A percentile compares a stretch with the other conserved stretches of the same genome.
phyloP scores from a whole-genome alignment of 2,329 filamentous ascomycete genomes.

The Knufia fluminis region DNA sequence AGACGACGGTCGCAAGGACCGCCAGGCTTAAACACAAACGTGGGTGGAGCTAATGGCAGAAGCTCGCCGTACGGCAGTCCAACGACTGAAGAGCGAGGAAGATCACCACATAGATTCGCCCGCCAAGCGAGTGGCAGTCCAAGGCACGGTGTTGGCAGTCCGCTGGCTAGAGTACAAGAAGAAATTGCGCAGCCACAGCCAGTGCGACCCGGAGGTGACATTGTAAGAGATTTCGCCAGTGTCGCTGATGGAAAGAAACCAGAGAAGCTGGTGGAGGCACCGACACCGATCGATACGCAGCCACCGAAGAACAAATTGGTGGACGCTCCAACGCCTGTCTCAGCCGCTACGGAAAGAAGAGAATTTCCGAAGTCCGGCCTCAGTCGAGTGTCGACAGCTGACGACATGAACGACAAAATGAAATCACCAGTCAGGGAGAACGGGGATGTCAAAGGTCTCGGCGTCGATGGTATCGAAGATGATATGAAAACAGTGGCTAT shows the following conservation, averaged over 20 bases:
- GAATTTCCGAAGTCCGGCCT: conserved; percentile 20
- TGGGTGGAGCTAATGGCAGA: conserved; percentile 37
- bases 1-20: conserved; percentile 39
- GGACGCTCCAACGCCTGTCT: conserved; percentile 21
- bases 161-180: conserved; percentile 39
- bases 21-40: conserved; percentile 45
- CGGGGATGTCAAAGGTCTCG: conserved; percentile 27
- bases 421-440: conserved; percentile 28
- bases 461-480: conserved; percentile 30
- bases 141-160: conserved; percentile 36
- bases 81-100: conserved; percentile 35
- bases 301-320: conserved; percentile 17
- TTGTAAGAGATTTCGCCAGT: conserved; percentile 26
- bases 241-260: conserved; percentile 25
- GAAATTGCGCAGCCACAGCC: conserved; percentile 32
- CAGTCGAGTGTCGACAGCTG: conserved; percentile 16
- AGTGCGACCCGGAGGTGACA: conserved; percentile 27
- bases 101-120: conserved; percentile 41
- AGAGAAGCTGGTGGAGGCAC: conserved; percentile 33
- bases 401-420: conserved; percentile 19
- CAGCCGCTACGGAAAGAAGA: conserved; percentile 12
- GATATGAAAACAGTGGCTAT: conserved; percentile 42
- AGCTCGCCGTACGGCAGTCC: conserved; percentile 47
- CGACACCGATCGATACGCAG: conserved; percentile 29
- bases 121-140: conserved; percentile 36